Evolutionary conservation across 2,329 filamentous ascomycete species (phyloP).

Genomic region (Stachybotrys echinatus): DNA sequence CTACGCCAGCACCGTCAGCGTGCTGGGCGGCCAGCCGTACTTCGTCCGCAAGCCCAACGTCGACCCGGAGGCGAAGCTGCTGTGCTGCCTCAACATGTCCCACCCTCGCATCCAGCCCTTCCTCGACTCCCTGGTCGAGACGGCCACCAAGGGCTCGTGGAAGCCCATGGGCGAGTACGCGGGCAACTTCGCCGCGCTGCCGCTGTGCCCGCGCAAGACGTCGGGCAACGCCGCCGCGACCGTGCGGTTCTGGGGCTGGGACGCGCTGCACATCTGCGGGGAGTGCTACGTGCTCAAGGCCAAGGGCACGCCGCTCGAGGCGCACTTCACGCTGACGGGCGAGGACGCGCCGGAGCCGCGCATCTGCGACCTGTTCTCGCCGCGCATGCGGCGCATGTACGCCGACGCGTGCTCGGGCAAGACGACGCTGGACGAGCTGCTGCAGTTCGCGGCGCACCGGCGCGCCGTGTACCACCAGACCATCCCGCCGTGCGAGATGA

Average conservation of each 20-base stretch:
- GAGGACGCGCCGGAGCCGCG: conserved; percentile 8
- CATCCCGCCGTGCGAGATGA: conserved; percentile 8
- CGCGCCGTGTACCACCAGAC: conserved; percentile 2
- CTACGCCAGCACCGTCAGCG: not conserved
- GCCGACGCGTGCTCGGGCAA: conserved; percentile 17
- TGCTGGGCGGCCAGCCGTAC: not conserved
- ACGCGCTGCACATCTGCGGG: conserved; percentile 26
- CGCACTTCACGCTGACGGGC: conserved; percentile 21
- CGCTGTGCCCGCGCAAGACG: conserved; percentile 15
- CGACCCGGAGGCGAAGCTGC: not conserved
- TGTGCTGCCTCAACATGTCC: conserved; percentile 27
- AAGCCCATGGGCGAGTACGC: conserved; percentile 20
- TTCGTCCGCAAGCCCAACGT: not conserved
- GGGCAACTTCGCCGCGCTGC: conserved; percentile 20
- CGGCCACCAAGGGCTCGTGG: conserved; percentile 19
- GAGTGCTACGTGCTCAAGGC: conserved; percentile 30
- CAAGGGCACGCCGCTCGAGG: conserved; percentile 18
- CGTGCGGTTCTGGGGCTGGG: conserved; percentile 30
- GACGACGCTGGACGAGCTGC: conserved; percentile 16
- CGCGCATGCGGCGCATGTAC: conserved; percentile 29
- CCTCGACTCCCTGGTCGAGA: conserved; percentile 14
- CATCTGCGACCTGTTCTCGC: conserved; percentile 32
- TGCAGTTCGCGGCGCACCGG: conserved; percentile 16
- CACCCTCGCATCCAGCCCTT: conserved; percentile 20
- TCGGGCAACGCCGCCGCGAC: conserved; percentile 7